phyloP scores from a whole-genome alignment of 768 basidiomycete genomes.

The Candolleomyces aberdarensis region DNA sequence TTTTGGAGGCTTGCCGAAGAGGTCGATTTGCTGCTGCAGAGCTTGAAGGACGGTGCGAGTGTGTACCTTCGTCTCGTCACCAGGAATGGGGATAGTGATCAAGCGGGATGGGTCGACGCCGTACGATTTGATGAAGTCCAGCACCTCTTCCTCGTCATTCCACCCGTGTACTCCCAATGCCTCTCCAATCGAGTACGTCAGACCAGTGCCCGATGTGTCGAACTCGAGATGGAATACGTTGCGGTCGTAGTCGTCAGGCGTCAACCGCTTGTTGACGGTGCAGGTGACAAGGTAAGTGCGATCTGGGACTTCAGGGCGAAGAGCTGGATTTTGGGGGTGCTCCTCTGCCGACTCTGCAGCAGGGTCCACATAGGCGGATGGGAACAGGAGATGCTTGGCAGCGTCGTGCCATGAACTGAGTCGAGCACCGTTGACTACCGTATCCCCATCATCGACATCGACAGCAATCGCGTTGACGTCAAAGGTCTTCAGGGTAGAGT shows the following conservation, averaged over 20 bases:
- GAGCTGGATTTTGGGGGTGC: constrained; percentile 58
- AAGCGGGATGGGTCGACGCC: constrained; percentile 78
- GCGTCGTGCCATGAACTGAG: constrained; percentile 79
- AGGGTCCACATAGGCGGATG: constrained; percentile 62
- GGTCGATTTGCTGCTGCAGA: constrained; percentile 93
- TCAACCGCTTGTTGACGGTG: constrained; percentile 90
- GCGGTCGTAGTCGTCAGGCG: constrained; percentile 93
- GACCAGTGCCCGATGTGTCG: constrained; percentile 84
- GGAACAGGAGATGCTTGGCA: constrained; percentile 87
- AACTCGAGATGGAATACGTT: constrained; percentile 99
- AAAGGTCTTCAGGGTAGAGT: constrained; percentile 48
- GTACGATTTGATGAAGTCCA: constrained; percentile 90
- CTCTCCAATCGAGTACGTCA: constrained; percentile 95
- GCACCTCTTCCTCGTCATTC: constrained; percentile 89
- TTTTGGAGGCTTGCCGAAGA: constrained; percentile 95
- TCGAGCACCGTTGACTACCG: constrained; percentile 57
- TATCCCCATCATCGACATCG: constrained; percentile 54
- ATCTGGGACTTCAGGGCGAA: constrained; percentile 86
- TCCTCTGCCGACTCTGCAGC: constrained; percentile 38
- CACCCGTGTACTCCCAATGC: constrained; percentile 97
- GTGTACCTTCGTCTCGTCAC: constrained; percentile 68
- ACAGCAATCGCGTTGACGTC: constrained; percentile 74
- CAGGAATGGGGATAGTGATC: constrained; percentile 75
- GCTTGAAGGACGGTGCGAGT: constrained; percentile 94
- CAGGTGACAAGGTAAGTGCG: constrained; percentile 93